Conservation (phyloP, 2,329 filamentous ascomycete species). For the Ophiostoma sp. region DNA sequence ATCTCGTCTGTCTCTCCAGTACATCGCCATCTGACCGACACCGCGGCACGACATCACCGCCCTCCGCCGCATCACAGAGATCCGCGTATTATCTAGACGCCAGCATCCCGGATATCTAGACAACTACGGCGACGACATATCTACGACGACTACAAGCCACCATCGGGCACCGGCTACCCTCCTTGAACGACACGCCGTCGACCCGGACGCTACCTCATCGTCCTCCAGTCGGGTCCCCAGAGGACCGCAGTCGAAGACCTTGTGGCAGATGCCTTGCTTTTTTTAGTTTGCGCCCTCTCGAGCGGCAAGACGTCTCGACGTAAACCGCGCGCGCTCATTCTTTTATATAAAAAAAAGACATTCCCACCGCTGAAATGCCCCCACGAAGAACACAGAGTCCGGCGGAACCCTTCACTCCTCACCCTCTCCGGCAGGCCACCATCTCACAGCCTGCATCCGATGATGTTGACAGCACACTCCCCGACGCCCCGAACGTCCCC, state of each 20-base stretch:
- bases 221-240: background rate
- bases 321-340: too few relatives aligned
- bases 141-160: background rate
- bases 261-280: slow-evolving; percentile 18
- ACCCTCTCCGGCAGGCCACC: background rate
- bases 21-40: too few relatives aligned
- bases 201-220: background rate
- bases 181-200: background rate
- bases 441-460: background rate
- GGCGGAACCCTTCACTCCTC: background rate
- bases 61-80: too few relatives aligned
- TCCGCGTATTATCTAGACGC: too few relatives aligned
- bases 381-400: background rate
- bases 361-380: background rate
- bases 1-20: too few relatives aligned
- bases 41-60: too few relatives aligned
- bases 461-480: background rate
- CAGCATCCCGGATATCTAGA: background rate
- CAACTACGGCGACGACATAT: background rate
- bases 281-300: slow-evolving; percentile 12
- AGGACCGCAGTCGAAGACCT: background rate
- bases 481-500: background rate
- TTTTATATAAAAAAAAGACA: background rate
- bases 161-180: background rate
- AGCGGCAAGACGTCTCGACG: slow-evolving; percentile 21